Percentiles rank a stretch among this genome's conserved stretches.
Evolutionary conservation across 495 filamentous ascomycete species (phyloP).

Genomic region (Alectoria sarmentosa): DNA sequence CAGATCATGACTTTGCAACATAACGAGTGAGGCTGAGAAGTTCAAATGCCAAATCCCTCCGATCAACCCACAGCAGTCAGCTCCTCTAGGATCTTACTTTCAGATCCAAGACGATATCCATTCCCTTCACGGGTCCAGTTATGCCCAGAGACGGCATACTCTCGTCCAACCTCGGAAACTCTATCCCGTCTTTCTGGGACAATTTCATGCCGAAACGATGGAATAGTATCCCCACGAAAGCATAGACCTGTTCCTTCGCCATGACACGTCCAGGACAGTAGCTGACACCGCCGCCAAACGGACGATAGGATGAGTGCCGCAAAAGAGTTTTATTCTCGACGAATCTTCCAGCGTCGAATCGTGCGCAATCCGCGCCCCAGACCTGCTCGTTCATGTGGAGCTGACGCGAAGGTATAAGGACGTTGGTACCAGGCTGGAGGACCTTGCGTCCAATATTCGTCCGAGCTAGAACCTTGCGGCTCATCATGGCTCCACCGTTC

Average conservation of each 20-base stretch:
- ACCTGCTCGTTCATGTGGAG: conserved; percentile 22
- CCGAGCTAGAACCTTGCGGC: conserved; percentile 19
- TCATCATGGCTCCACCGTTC: conserved; percentile 13
- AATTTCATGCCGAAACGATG: conserved; percentile 20
- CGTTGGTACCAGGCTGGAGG: conserved; percentile 19
- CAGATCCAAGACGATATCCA: conserved; percentile 12
- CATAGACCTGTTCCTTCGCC: conserved; percentile 36
- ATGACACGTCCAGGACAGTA: conserved; percentile 39
- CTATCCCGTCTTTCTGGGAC: not conserved
- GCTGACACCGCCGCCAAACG: conserved; percentile 36
- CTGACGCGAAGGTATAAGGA: conserved; percentile 25
- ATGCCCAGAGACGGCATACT: conserved; percentile 20
- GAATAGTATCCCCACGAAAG: conserved; percentile 32
- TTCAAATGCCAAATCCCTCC: no score
- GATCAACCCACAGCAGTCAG: no score
- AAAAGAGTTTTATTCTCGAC: conserved; percentile 17
- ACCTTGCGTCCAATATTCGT: conserved; percentile 24
- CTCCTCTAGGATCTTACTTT: no score
- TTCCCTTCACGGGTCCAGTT: conserved; percentile 13
- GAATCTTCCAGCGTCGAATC: conserved; percentile 24
- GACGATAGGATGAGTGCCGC: conserved; percentile 24
- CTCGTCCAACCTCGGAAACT: conserved; percentile 19
- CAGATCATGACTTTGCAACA: no score
- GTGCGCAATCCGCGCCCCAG: conserved; percentile 21
- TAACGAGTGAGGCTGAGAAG: no score